Evolutionary conservation across 805 yeast species (phyloP), one percentile per base, ranked within the genome.

Genomic region (Ogataea henricii): DNA sequence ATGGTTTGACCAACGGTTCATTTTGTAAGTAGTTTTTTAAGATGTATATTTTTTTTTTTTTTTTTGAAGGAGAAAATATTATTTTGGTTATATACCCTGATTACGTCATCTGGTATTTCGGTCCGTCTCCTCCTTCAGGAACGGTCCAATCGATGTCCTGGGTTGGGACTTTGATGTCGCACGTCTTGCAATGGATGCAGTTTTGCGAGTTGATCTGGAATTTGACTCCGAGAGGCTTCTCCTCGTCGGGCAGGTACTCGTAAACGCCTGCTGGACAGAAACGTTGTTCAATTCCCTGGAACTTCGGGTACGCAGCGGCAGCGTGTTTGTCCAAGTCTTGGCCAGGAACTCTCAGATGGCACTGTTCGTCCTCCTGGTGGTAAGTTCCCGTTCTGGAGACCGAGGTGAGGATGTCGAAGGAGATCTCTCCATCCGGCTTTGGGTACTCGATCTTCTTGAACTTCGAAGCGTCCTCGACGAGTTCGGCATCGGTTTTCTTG

Each of bases 91-190:
- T 6, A 6, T 22, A 22, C 25, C n/a, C 16, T 13, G 34, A 3
- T 50, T 45, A 67, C 6, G 96, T 85, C 84, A 89, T 81, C 66
- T 85, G 84, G 66, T 94, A 94, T 68, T 94, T 94, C 48, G 99
- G 99, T 12, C 99, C 99, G 66, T 87, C 99, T 25, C 98, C 97
- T 52, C 99, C 98, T 72, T 94, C 98, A 6, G 99, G 99, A n/a
- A 89, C 96, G 10, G 83, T 80, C 99, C 99, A 94, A 63, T 81
- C 77, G 53, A 94, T 94, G 63, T 91, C 97, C 69, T 92, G 97
- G 0, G 89, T 77, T 6, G 99, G 99, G 8, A 86, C 95, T 69
- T 94, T 94, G 67, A 94, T 94, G 69, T 94, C 99, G 74, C 99
- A 92, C 1, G 98, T 92, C 70, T 94, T 94, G 73, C 99, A 94